Percentiles rank a stretch among this genome's conserved stretches.
These are phyloP conservation scores for Leishmania turanica DNA, from an alignment of 208 protist species.

Conservation along the genomic window DNA sequence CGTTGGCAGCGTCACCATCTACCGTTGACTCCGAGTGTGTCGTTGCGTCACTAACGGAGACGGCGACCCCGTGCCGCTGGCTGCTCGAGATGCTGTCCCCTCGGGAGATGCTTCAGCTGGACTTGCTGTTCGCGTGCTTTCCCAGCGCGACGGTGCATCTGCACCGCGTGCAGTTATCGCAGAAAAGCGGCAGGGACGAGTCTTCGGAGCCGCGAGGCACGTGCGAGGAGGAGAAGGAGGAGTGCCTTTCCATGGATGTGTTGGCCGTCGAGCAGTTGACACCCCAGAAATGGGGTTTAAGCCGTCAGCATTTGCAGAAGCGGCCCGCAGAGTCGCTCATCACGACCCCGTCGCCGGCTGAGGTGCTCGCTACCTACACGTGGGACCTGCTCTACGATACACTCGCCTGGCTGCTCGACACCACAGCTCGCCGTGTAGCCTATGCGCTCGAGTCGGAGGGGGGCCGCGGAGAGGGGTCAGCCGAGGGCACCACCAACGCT, in stretches of 20 bases:
- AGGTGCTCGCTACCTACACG: constrained; percentile 30
- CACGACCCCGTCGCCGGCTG: constrained; percentile 17
- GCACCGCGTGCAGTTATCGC: constrained; percentile 51
- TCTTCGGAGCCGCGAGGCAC: background rate
- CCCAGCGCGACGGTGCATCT: constrained; percentile 51
- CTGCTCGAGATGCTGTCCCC: constrained; percentile 60
- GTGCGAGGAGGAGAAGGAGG: background rate
- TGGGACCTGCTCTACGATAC: constrained; percentile 40
- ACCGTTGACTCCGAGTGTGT: background rate
- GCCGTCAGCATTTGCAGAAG: constrained; percentile 19
- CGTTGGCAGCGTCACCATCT: background rate
- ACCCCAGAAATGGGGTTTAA: constrained; percentile 7
- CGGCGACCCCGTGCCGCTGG: constrained; percentile 18
- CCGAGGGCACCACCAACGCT: background rate
- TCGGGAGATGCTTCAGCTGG: constrained; percentile 53
- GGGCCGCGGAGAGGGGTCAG: background rate
- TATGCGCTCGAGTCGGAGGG: constrained; percentile 16
- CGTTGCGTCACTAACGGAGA: constrained; percentile 7
- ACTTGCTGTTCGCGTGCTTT: constrained; percentile 58
- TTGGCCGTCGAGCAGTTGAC: constrained; percentile 29
- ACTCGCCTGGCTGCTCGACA: constrained; percentile 30
- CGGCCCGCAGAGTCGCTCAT: constrained; percentile 29
- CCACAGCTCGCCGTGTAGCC: constrained; percentile 16
- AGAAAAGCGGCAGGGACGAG: background rate
- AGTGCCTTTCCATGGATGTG: constrained; percentile 16